These are phyloP conservation scores for Ceratocystis papillata DNA, from an alignment of 2,329 filamentous ascomycete species.

Conservation along the genomic window DNA sequence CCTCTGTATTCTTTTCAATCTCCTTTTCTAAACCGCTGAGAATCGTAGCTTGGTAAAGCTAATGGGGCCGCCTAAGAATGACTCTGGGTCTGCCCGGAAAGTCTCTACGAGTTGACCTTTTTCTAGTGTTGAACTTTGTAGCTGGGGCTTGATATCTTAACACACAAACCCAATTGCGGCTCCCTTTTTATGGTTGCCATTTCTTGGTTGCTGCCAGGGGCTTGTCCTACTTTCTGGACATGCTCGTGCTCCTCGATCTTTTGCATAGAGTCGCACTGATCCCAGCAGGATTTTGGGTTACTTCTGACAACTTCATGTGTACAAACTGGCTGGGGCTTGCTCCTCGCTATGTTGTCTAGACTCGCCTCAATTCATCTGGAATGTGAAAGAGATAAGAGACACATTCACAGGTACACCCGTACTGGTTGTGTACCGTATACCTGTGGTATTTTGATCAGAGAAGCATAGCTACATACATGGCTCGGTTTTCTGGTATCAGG, in stretches of 20 bases:
- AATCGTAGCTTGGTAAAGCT: too few species aligned
- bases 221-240: not conserved
- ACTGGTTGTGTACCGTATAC: not conserved
- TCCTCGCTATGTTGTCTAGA: not conserved
- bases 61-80: too few species aligned
- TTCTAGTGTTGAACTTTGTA: not conserved
- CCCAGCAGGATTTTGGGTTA: slow-evolving; percentile 11
- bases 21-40: too few species aligned
- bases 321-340: not conserved
- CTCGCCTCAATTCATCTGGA: too few species aligned
- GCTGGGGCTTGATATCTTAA: too few species aligned
- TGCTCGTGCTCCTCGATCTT: not conserved
- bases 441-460: not conserved
- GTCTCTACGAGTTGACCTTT: too few species aligned
- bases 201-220: not conserved
- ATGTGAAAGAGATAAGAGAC: not conserved
- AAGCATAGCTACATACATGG: not conserved
- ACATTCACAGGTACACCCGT: not conserved
- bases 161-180: too few species aligned
- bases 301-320: not conserved
- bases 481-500: too few species aligned
- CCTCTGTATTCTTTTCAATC: too few species aligned
- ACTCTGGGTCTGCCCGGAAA: too few species aligned
- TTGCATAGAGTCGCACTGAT: not conserved
- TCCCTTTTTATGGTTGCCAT: not conserved